phyloP scores from a whole-genome alignment of 257 asterid genomes.

The Solanum pinnatisectum region DNA sequence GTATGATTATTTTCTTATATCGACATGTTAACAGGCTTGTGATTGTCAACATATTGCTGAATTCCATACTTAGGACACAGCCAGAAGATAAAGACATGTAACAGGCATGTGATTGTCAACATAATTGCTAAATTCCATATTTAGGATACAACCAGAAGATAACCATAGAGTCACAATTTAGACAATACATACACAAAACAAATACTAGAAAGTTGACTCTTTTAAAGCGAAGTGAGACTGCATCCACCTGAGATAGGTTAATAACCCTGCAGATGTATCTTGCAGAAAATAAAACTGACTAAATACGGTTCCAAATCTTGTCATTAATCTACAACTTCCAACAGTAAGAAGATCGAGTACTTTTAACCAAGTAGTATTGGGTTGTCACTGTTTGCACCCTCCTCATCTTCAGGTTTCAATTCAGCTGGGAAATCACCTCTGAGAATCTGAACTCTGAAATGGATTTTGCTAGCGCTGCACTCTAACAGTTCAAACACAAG shows the following conservation, averaged over 20 bases:
- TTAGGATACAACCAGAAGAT: background rate
- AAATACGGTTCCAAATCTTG: background rate
- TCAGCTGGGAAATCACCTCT: conserved; percentile 16
- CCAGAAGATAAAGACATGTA: background rate
- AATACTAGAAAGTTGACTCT: background rate
- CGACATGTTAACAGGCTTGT: background rate
- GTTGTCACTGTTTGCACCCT: background rate
- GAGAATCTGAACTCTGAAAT: conserved; percentile 26
- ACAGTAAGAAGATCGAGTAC: background rate
- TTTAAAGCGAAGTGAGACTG: background rate
- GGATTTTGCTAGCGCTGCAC: background rate
- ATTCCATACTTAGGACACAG: background rate
- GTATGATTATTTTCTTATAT: background rate
- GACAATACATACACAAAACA: background rate
- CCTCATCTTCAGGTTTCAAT: background rate
- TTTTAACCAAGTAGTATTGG: background rate
- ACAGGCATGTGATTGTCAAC: background rate
- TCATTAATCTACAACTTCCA: background rate
- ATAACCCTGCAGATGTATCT: background rate
- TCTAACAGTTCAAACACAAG: conserved; percentile 43
- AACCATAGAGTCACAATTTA: background rate
- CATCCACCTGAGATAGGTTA: background rate
- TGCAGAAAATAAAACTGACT: background rate
- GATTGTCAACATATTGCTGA: background rate
- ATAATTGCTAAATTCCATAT: background rate